Conservation (phyloP, 495 filamentous ascomycete genomes). For the Aspergillus campestris region DNA sequence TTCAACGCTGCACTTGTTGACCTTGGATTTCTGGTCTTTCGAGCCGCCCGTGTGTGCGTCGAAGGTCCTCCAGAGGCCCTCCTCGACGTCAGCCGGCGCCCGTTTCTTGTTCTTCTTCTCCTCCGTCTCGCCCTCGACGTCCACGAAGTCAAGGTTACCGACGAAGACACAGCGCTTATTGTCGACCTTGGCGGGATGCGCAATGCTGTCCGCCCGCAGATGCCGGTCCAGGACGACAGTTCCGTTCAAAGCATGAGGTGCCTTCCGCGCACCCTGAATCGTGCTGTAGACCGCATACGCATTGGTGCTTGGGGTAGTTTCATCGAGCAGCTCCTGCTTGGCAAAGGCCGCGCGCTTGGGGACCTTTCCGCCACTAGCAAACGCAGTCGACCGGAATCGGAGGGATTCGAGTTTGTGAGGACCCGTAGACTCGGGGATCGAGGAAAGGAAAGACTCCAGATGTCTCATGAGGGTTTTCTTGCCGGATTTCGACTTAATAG, state of each 20-base stretch:
- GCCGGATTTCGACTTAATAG: slow-evolving; percentile 70
- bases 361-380: slow-evolving; percentile 54
- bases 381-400: slow-evolving; percentile 88
- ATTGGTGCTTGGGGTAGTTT: slow-evolving; percentile 87
- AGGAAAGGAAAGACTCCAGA: slow-evolving; percentile 45
- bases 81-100: slow-evolving; percentile 80
- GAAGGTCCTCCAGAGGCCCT: slow-evolving; percentile 91
- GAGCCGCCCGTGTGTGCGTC: slow-evolving; percentile 36
- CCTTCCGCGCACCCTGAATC: slow-evolving; percentile 61
- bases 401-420: slow-evolving; percentile 75
- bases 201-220: slow-evolving; percentile 79
- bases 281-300: slow-evolving; percentile 87
- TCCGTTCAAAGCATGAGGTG: slow-evolving; percentile 72
- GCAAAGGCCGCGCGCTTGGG: slow-evolving; percentile 89
- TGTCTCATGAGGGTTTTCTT: slow-evolving; percentile 70
- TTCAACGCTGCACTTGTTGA: slow-evolving; percentile 66
- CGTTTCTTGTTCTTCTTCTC: slow-evolving; percentile 53
- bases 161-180: slow-evolving; percentile 91
- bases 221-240: slow-evolving; percentile 79
- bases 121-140: slow-evolving; percentile 59
- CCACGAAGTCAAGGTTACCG: slow-evolving; percentile 91
- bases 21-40: slow-evolving; percentile 27
- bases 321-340: slow-evolving; percentile 69
- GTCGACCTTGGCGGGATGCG: slow-evolving; percentile 76
- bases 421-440: slow-evolving; percentile 32